Evolutionary conservation across 352 stramenopile genomes (phyloP), one percentile per base, ranked within the genome.

Genomic region (Stramenopiles sp.): DNA sequence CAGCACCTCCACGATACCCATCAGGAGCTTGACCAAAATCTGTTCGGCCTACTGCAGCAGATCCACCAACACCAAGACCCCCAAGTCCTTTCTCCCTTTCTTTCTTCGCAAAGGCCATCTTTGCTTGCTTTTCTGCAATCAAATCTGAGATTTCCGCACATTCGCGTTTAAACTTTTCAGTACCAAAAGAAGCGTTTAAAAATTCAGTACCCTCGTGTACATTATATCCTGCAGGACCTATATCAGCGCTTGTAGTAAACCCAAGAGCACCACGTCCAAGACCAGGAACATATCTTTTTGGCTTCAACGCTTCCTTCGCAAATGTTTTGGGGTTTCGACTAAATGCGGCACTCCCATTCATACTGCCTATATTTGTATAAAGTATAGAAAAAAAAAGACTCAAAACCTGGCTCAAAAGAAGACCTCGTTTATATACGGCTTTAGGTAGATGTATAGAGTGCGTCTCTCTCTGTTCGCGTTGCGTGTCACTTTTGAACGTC

Each of bases 181-280:
- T 10, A 32, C 26, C 15, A 15, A 32, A 32, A 10, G 10, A 10
- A 32, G 10, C 10, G 10, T 15, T 15, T 10, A 10, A 15, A 10
- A 10, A 32, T 32, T 10, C 10, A 10, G 10, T 15, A 32, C 26
- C 15, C 26, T 32, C 32, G 5, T 8, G 5, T 3, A 5, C 5
- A 3, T 5, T 3, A 8, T 37, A 28, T n/a, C 8, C 6, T 12
- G 47, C 6, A 7, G 47, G 42, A 10, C 51, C 47, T 3, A 55
- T 44, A 21, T 52, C 47, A 12, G 28, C 19, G 22, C 47, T 19
- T 12, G 47, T 52, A 5, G 47, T 55, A 37, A 52, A 52, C 2
- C 43, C 47, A 3, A 52, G 34, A 6, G 47, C 47, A 8, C 47
- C 47, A 10, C 47, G 28, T 2, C 47, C 47, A 2, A 56, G 41